Evolutionary conservation across 805 yeast species (phyloP), one percentile per base, ranked within the genome.

Genomic region (Teunomyces lycoperdinae): DNA sequence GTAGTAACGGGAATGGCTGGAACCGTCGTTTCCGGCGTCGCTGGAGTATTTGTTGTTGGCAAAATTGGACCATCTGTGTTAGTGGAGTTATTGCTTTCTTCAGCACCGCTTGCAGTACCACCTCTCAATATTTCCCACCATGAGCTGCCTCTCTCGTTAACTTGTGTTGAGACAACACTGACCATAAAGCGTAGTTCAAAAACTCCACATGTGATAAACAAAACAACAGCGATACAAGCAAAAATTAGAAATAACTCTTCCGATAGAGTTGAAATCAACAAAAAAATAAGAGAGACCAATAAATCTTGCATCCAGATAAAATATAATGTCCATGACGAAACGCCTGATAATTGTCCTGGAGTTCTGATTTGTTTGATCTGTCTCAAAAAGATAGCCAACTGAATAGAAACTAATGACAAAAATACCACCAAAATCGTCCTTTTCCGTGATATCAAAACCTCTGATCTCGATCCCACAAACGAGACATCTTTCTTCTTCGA

Each of bases 141-240:
- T 27, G 81, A 76, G n/a, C 84, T 74, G 4, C 78, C 79, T 54
- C 84, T 73, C 60, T 87, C 94, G 55, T 86, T 89, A 11, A 80
- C 68, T 64, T 90, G 96, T 0, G 89, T 77, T 9, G 83, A 73
- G 51, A 79, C 79, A 1, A 90, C 83, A 41, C 81, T 72, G 32
- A 84, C 77, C 75, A 87, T 71, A 63, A 84, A 88, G 48, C 91
- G 77, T 70, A 85, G 77, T 58, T 87, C 96, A 67, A 88, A 87
- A 11, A 87, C 73, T 9, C 85, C 79, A 26, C 89, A 84, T 52
- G 88, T 70, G 2, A 86, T 77, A 53, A 87, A 83, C 1, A 87
- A 76, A 6, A 87, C 62, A 48, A 89, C 82, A 2, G 91, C 83
- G 50, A 86, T 78, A 16, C 89, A 80, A 9, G 85, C 81, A 44